Percentiles rank a stretch among this genome's conserved stretches.
These are phyloP conservation scores for Fonsecaea pedrosoi DNA, from an alignment of 2,329 filamentous ascomycete genomes.

Conservation along the genomic window DNA sequence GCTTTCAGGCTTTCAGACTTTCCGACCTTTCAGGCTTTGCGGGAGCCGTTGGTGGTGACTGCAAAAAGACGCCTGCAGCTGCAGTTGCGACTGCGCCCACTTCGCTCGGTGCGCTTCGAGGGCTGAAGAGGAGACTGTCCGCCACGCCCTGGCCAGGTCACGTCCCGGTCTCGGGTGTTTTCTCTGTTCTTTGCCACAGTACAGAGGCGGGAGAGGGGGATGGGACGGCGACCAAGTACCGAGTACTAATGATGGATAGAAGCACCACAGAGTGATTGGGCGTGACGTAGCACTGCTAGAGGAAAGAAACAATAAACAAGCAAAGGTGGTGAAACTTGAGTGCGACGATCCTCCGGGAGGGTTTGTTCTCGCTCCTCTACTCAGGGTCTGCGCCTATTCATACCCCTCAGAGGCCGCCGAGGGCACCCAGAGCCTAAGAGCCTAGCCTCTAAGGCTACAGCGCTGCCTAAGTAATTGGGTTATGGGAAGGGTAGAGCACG, in stretches of 20 bases:
- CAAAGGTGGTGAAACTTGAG: conserved; percentile 14
- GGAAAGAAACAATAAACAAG: conserved; percentile 12
- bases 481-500: background rate
- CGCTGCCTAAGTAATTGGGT: background rate
- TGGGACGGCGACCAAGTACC: background rate
- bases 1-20: conserved; percentile 1
- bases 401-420: conserved; percentile 19
- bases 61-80: conserved; percentile 1
- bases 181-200: conserved; percentile 5
- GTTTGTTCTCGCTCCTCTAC: background rate
- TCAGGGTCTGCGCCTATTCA: background rate
- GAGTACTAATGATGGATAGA: background rate
- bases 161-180: background rate
- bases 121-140: background rate
- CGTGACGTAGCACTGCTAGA: conserved; percentile 13
- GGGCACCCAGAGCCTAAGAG: background rate
- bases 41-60: conserved; percentile 5
- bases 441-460: background rate
- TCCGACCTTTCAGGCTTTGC: background rate
- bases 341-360: conserved; percentile 10
- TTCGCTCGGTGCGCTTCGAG: background rate
- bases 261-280: background rate
- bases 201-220: background rate
- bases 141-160: background rate
- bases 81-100: conserved; percentile 14